These are phyloP conservation scores for Pascua sp. DNA, from an alignment of 1,284 basidiomycete species.

Conservation along the genomic window DNA sequence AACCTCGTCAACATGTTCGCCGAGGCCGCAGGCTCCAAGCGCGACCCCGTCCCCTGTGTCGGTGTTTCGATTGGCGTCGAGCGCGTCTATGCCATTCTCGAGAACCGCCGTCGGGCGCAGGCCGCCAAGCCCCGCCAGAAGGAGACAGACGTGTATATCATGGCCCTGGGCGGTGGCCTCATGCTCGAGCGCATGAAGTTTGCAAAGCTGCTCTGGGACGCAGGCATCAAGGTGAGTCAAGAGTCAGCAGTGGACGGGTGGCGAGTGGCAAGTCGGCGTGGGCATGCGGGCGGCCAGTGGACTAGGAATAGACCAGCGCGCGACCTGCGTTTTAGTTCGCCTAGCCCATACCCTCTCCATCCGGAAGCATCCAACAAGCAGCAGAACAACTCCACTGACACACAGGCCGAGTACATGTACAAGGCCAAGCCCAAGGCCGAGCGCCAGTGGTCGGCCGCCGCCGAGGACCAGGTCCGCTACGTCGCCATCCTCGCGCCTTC, in stretches of 20 bases:
- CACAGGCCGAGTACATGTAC: conserved; percentile 84
- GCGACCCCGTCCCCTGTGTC: conserved; percentile 73
- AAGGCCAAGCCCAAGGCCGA: conserved; percentile 86
- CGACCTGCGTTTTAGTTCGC: too few relatives aligned
- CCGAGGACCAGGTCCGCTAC: conserved; percentile 85
- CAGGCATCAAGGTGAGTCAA: conserved; percentile 81
- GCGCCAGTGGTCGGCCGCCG: conserved; percentile 85
- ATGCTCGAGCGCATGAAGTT: conserved; percentile 81
- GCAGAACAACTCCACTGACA: too few relatives aligned
- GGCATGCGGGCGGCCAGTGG: too few relatives aligned
- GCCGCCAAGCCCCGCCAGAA: conserved; percentile 66
- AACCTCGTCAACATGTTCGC: conserved; percentile 93
- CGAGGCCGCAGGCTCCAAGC: conserved; percentile 64
- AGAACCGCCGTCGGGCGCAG: conserved; percentile 74
- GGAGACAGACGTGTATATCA: conserved; percentile 90
- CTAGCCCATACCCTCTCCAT: too few relatives aligned
- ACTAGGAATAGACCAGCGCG: too few relatives aligned
- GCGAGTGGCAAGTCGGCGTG: too few relatives aligned
- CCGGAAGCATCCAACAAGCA: too few relatives aligned
- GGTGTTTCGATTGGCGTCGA: conserved; percentile 93
- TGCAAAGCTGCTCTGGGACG: conserved; percentile 76
- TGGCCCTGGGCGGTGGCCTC: conserved; percentile 79
- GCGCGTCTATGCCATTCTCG: conserved; percentile 89
- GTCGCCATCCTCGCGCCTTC: conserved; percentile 84
- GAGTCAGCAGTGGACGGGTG: too few relatives aligned